These are phyloP conservation scores for Allium sativum DNA, from an alignment of 106 monocot species.

Conservation along the genomic window DNA sequence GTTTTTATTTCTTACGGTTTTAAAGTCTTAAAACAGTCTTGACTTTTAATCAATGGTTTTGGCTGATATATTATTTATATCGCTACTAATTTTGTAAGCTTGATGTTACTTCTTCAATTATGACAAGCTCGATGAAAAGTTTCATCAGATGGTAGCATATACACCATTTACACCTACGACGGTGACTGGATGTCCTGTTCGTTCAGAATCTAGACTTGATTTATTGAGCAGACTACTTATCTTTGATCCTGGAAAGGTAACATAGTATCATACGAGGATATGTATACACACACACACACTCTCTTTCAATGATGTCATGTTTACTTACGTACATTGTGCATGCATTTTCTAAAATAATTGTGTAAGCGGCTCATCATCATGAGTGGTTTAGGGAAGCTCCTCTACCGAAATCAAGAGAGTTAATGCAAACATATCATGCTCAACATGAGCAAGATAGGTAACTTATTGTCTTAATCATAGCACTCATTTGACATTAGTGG, in stretches of 20 bases:
- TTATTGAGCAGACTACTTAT: constrained; percentile 67
- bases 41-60: too few relatives aligned
- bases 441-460: constrained; percentile 77
- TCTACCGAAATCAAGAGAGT: constrained; percentile 81
- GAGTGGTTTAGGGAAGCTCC: constrained; percentile 81
- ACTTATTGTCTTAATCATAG: not conserved
- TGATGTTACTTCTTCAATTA: constrained; percentile 23
- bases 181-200: constrained; percentile 62
- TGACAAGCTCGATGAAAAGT: constrained; percentile 71
- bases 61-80: not conserved
- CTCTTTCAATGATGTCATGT: too few relatives aligned
- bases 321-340: too few relatives aligned
- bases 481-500: too few relatives aligned
- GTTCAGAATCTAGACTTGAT: constrained; percentile 84
- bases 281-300: too few relatives aligned
- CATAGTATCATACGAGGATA: too few relatives aligned
- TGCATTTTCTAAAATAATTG: constrained; percentile 66
- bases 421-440: constrained; percentile 93
- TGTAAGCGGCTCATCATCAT: constrained; percentile 62
- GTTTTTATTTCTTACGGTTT: constrained; percentile 20
- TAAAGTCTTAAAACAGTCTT: too few relatives aligned
- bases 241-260: constrained; percentile 83
- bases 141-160: too few relatives aligned
- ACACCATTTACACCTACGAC: constrained; percentile 49
- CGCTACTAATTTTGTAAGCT: not conserved